These are phyloP conservation scores for Picea abies DNA, from an alignment of 83 land plant species.

Conservation along the genomic window DNA sequence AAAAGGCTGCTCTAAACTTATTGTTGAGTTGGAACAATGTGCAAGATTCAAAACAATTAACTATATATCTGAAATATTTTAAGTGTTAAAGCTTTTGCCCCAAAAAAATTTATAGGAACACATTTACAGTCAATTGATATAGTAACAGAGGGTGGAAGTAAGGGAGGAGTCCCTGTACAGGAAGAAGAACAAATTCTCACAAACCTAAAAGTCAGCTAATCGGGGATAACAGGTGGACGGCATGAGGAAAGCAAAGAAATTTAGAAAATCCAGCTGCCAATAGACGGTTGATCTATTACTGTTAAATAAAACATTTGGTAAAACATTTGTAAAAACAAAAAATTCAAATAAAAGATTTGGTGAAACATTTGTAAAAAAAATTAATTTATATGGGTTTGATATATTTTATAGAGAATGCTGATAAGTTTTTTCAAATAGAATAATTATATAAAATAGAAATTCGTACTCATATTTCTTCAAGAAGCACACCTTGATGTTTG, in stretches of 20 bases:
- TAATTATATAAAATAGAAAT: no score
- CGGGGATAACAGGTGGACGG: background rate
- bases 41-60: background rate
- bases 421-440: no score
- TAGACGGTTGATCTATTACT: background rate
- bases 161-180: background rate
- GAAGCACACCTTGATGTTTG: no score
- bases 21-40: background rate
- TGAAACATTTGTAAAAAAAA: no score
- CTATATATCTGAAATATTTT: background rate
- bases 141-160: background rate
- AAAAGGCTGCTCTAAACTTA: background rate
- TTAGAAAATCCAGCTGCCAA: background rate
- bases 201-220: background rate
- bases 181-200: background rate
- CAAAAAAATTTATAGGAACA: background rate
- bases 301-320: no score
- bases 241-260: background rate
- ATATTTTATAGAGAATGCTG: no score
- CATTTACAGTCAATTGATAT: background rate
- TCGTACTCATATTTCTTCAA: no score
- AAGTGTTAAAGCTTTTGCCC: background rate
- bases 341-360: no score
- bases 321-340: no score
- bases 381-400: no score